Conservation (phyloP, 2,329 filamentous ascomycete species). For the Neoarthrinium moseri region DNA sequence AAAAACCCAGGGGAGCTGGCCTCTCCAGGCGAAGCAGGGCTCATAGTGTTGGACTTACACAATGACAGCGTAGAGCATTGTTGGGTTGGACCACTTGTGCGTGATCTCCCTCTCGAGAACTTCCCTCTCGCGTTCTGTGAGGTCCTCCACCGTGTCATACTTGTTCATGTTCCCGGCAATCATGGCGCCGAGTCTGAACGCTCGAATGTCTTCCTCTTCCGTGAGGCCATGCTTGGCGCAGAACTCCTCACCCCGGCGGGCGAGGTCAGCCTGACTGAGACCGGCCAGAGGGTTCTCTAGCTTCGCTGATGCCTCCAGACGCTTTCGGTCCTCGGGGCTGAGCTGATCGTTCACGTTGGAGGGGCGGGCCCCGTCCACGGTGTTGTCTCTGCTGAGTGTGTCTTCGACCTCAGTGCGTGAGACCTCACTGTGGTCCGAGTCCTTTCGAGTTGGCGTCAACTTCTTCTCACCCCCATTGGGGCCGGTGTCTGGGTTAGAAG, state of each 20-base stretch:
- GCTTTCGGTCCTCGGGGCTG: constrained; percentile 25
- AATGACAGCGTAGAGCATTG: constrained; percentile 64
- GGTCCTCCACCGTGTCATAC: constrained; percentile 47
- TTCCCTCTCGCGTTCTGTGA: constrained; percentile 57
- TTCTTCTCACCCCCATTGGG: constrained; percentile 12
- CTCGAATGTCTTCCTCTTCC: constrained; percentile 54
- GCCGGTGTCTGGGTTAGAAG: too few relatives aligned
- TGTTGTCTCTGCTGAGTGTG: constrained; percentile 10
- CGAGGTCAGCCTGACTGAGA: constrained; percentile 43
- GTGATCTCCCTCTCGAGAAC: constrained; percentile 60
- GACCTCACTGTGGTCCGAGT: constrained; percentile 20
- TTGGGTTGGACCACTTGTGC: constrained; percentile 69
- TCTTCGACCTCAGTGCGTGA: constrained; percentile 27
- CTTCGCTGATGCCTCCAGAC: constrained; percentile 33
- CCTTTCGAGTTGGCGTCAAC: constrained; percentile 14
- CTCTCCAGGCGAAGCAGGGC: too few relatives aligned
- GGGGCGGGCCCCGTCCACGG: constrained; percentile 3
- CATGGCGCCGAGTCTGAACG: constrained; percentile 59
- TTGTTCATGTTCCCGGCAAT: constrained; percentile 52
- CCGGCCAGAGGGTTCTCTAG: constrained; percentile 41
- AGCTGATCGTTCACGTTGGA: constrained; percentile 9
- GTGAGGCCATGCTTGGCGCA: constrained; percentile 53
- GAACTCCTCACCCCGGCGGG: constrained; percentile 56
- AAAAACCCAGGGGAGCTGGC: too few relatives aligned
- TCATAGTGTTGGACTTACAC: constrained; percentile 22